Percentiles rank a stretch among this genome's conserved stretches.
Conservation (phyloP, 2,329 filamentous ascomycete genomes). For the Nemania bipapillata region DNA sequence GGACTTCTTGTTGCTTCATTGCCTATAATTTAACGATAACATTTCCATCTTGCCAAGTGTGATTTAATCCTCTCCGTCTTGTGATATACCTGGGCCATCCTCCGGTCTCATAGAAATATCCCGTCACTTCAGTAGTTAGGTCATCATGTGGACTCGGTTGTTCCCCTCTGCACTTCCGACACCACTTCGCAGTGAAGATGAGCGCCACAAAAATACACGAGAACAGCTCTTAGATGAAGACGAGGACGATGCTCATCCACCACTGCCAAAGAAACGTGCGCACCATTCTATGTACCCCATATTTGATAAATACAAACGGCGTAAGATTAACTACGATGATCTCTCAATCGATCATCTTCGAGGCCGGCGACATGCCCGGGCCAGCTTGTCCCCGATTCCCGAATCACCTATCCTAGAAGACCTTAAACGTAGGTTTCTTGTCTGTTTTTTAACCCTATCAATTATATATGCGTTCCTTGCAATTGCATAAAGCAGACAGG, state of each 20-base stretch:
- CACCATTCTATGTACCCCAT: constrained; percentile 38
- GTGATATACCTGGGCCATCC: neutral
- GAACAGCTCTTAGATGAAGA: constrained; percentile 31
- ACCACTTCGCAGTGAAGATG: constrained; percentile 22
- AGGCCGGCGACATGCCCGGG: constrained; percentile 1
- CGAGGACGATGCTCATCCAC: constrained; percentile 25
- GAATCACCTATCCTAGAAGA: constrained; percentile 40
- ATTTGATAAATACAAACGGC: constrained; percentile 40
- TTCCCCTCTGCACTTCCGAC: constrained; percentile 30
- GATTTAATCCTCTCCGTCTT: neutral
- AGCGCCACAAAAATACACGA: constrained; percentile 17
- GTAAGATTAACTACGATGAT: constrained; percentile 26
- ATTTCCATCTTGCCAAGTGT: neutral
- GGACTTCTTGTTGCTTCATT: neutral
- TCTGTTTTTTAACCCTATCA: neutral
- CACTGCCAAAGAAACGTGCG: constrained; percentile 35
- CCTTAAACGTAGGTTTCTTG: constrained; percentile 38
- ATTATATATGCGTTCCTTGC: neutral
- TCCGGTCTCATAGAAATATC: neutral
- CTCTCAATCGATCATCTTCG: constrained; percentile 15
- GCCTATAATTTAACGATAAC: neutral
- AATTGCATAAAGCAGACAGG: neutral
- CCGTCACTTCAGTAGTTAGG: neutral
- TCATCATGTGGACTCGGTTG: constrained; percentile 31
- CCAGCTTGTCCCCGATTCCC: constrained; percentile 35